Evolutionary conservation across 257 asterid species (phyloP).

Genomic region (Fraxinus quadrangulata): DNA sequence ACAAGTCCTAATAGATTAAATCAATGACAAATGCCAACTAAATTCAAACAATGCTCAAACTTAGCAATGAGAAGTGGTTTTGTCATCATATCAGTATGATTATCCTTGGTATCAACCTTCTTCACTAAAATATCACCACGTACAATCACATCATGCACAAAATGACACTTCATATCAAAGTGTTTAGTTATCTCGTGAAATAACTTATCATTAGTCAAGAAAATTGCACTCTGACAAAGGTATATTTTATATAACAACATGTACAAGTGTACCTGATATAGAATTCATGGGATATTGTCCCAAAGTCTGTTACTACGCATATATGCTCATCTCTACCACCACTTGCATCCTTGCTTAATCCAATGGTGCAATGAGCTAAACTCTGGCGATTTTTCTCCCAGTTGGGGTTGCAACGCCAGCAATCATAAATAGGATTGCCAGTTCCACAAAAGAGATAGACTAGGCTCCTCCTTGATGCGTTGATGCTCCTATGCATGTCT

Average conservation of each 20-base stretch:
- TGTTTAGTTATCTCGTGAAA: too few species aligned
- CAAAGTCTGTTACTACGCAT: slow-evolving; percentile 64
- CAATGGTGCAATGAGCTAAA: slow-evolving; percentile 78
- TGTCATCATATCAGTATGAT: too few species aligned
- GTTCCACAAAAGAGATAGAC: slow-evolving; percentile 58
- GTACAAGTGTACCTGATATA: slow-evolving; percentile 66
- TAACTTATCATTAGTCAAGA: too few species aligned
- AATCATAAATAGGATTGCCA: slow-evolving; percentile 79
- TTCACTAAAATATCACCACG: too few species aligned
- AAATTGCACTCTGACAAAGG: slow-evolving; percentile 30
- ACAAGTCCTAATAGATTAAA: too few species aligned
- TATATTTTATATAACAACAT: slow-evolving; percentile 66
- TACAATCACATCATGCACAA: too few species aligned
- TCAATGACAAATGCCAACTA: too few species aligned
- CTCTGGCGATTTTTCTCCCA: slow-evolving; percentile 68
- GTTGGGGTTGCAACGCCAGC: slow-evolving; percentile 73
- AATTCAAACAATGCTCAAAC: too few species aligned
- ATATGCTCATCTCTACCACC: slow-evolving; percentile 64
- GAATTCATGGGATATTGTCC: slow-evolving; percentile 66
- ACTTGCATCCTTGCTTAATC: slow-evolving; percentile 67
- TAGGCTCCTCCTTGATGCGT: slow-evolving; percentile 64
- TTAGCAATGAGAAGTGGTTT: too few species aligned
- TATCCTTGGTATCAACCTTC: too few species aligned
- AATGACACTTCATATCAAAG: too few species aligned
- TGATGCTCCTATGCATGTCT: slow-evolving; percentile 69